Base-by-base conservation (phyloP, 106 monocot species). In the Dioscorea dumetorum region DNA sequence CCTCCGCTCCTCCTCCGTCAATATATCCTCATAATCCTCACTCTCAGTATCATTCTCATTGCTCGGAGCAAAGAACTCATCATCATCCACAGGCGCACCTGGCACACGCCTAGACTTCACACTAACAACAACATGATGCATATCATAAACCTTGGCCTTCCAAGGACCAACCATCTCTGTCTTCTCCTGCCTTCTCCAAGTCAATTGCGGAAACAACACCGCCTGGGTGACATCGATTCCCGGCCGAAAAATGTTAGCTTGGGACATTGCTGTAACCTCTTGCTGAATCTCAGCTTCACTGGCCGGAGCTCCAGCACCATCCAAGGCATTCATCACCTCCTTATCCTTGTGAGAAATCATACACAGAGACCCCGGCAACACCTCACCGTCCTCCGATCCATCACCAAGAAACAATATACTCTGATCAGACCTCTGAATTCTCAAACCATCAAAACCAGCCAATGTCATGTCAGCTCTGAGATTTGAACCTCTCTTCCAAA, bases 131-230 rank as follows among this genome's bases (percentile, higher is more conserved):
- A 95, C 95, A 74, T 95, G 74, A 63, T 91, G 88, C 91, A 95
- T 95, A 60, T 95, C 95, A 70, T 88, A 95, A 1, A 95, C 91
- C 79, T 78, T 95, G 7, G 91, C 83, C 33, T 88, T 91, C 95
- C 95, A 95, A 0, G 73, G 34, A 0, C 95, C 95, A 31, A 95
- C 91, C 77, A 80, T 81, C 81, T 95, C 95, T 4, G 88, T 76
- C 64, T 58, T 79, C 77, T 95, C 95, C 83, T 91, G 85, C 69
- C 85, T 72, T 71, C 91, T 73, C 95, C 95, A 95, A 5, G 85
- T 88, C 60, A 88, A 49, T 68, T 91, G 95, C 2, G 95, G 91
- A 2, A 95, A 71, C 41, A 95, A 82, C 60, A 84, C 86, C 0
- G 95, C 91, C 56, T 88, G 83, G 0, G 91, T 95, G 17, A 95